Evolutionary conservation across 345 rosid genomes (phyloP).

Genomic region (Pelargonium nanum): DNA sequence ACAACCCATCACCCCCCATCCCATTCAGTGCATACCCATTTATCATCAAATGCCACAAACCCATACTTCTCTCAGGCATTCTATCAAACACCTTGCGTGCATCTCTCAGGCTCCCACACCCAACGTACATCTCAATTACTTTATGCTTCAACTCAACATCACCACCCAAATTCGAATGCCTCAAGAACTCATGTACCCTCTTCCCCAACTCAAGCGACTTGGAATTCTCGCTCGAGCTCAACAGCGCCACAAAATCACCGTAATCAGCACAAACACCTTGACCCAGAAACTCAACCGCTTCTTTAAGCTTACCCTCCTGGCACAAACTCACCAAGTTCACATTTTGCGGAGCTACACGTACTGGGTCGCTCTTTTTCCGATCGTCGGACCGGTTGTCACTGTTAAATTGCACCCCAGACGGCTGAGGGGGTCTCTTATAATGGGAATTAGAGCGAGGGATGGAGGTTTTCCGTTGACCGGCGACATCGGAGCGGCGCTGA

Average conservation of each 20-base stretch:
- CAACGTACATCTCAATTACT: slow-evolving; percentile 22
- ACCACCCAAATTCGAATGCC: slow-evolving; percentile 17
- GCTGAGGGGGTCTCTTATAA: slow-evolving; percentile 4
- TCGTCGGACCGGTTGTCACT: neutral
- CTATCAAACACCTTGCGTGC: slow-evolving; percentile 46
- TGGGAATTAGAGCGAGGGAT: slow-evolving; percentile 6
- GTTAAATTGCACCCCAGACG: slow-evolving; percentile 1
- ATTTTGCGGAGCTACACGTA: slow-evolving; percentile 8
- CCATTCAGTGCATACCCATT: slow-evolving; percentile 31
- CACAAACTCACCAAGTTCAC: slow-evolving; percentile 31
- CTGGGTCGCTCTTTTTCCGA: slow-evolving; percentile 12
- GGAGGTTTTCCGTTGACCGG: neutral
- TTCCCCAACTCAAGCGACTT: slow-evolving; percentile 29
- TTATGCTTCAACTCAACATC: slow-evolving; percentile 26
- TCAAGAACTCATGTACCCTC: slow-evolving; percentile 28
- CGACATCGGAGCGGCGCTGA: slow-evolving; percentile 21
- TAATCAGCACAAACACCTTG: slow-evolving; percentile 24
- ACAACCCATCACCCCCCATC: slow-evolving; percentile 30
- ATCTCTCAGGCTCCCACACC: slow-evolving; percentile 25
- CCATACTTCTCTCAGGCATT: slow-evolving; percentile 32
- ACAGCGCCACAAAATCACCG: slow-evolving; percentile 23
- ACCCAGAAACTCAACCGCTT: slow-evolving; percentile 24
- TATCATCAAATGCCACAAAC: slow-evolving; percentile 38
- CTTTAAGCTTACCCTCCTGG: slow-evolving; percentile 37
- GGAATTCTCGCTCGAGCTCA: slow-evolving; percentile 24